Evolutionary conservation across 1,284 basidiomycete genomes (phyloP), one percentile per base, ranked within the genome.

Genomic region (Cutaneotrichosporon spelunceum): DNA sequence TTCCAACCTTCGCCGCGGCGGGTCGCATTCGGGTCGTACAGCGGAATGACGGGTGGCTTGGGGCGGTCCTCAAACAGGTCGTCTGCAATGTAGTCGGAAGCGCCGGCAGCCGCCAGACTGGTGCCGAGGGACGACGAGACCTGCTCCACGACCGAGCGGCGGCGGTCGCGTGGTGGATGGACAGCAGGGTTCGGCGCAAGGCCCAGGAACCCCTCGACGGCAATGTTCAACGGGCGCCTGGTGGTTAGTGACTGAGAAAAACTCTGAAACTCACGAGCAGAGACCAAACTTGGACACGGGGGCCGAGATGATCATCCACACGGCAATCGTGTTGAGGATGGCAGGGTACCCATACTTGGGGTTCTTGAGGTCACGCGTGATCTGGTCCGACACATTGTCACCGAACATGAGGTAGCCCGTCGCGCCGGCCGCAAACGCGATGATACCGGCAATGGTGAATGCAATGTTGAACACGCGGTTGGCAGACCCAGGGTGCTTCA

Each of bases 341-440:
- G 82, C 79, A 55, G 88, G 91, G 76, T 90, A 95, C 16, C 87
- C 90, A 61, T 75, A 79, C 3, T 86, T 83, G 0, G 88, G 89
- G 30, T 81, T 81, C 57, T 93, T 84, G 34, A 98, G 79, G 74
- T 98, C 89, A 65, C 86, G 85, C 63, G 92, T 97, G 75, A 98
- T 88, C 87, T 95, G 93, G 65, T 93, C 91, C 68, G 86, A 87
- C 58, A 95, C 91, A 27, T 74, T 71, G 66, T 85, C 82, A 19
- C 93, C 93, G 72, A 94, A 94, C 93, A 97, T 97, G 23, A 91
- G 78, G 69, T 96, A 97, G 1, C 94, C 94, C 16, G 87, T 87
- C 57, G 85, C 86, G 14, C 91, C 94, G 57, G 95, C 89, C 9
- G 89, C 68, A 23, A 87, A 82, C 68, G 94, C 94, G 36, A 95